Percentiles rank a stretch among this genome's conserved stretches.
These are phyloP conservation scores for Mycena haematopus DNA, from an alignment of 768 basidiomycete genomes.

Conservation along the genomic window DNA sequence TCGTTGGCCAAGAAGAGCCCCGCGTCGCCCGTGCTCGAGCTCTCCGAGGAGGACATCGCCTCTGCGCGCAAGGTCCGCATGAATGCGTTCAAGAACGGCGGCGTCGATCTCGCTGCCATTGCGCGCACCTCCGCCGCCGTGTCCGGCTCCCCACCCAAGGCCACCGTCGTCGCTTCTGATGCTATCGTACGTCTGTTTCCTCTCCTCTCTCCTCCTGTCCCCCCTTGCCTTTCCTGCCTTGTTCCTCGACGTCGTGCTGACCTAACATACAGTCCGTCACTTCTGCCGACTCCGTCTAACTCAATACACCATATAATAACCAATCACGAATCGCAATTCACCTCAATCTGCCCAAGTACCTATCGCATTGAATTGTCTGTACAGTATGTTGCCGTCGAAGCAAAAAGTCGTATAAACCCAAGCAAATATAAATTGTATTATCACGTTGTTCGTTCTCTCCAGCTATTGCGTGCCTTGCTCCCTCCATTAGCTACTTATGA, in stretches of 20 bases:
- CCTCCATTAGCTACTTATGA: too few species aligned
- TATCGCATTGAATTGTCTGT: neutral
- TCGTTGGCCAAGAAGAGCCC: constrained; percentile 21
- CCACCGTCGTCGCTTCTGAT: constrained; percentile 10
- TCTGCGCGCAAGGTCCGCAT: constrained; percentile 67
- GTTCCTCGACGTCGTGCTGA: neutral
- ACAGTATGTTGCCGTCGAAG: constrained; percentile 4
- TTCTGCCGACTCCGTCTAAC: constrained; percentile 13
- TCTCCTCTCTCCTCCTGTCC: too few species aligned
- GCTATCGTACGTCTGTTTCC: constrained; percentile 1
- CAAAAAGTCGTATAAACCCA: constrained; percentile 11
- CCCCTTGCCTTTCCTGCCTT: too few species aligned
- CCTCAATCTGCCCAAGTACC: neutral
- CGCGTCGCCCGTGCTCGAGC: constrained; percentile 32
- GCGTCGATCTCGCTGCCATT: constrained; percentile 74
- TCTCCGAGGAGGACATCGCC: constrained; percentile 50
- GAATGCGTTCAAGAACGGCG: constrained; percentile 69
- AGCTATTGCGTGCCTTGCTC: too few species aligned
- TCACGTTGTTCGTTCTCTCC: too few species aligned
- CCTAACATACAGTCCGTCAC: neutral
- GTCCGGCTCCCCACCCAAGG: constrained; percentile 54
- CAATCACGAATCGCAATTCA: neutral
- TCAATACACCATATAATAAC: constrained; percentile 22
- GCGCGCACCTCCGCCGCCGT: constrained; percentile 83
- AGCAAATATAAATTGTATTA: constrained; percentile 16